Conservation (phyloP, 139 green algal genomes). For the Tetraselmis chui region DNA sequence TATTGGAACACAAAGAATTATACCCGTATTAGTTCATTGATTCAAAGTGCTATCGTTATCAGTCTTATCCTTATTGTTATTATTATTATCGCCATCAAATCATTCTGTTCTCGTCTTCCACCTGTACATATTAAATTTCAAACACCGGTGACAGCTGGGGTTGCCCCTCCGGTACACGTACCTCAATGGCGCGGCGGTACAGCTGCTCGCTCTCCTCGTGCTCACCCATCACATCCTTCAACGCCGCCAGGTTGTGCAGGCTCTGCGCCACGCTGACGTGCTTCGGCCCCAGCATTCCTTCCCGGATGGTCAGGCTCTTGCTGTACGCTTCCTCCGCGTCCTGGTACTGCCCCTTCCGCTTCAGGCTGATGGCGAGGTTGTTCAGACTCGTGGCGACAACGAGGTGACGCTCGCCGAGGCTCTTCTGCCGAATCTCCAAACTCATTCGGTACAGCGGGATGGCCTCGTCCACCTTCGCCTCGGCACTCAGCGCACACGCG, state of each 20-base stretch:
- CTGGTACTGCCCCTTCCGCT: conserved; percentile 12
- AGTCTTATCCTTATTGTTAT: too few relatives aligned
- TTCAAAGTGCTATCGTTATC: too few relatives aligned
- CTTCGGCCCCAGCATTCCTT: conserved; percentile 10
- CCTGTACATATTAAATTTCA: too few relatives aligned
- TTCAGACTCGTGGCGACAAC: conserved; percentile 24
- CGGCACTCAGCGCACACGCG: neutral
- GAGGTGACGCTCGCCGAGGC: conserved; percentile 19
- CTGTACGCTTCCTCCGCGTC: conserved; percentile 27
- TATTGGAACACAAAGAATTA: too few relatives aligned
- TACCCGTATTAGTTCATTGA: too few relatives aligned
- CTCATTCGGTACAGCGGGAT: neutral
- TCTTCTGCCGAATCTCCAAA: conserved; percentile 21
- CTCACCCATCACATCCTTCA: conserved; percentile 18
- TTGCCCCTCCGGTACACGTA: too few relatives aligned
- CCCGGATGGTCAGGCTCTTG: conserved; percentile 23
- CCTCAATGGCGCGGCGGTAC: conserved; percentile 23
- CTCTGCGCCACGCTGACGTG: conserved; percentile 23
- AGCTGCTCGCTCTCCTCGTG: conserved; percentile 24
- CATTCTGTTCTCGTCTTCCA: too few relatives aligned
- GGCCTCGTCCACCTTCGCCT: neutral
- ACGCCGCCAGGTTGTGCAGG: conserved; percentile 31
- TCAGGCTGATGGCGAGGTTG: conserved; percentile 29
- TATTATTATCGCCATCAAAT: too few relatives aligned
- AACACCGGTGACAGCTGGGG: too few relatives aligned